Evolutionary conservation across 2,329 filamentous ascomycete species (phyloP).

Genomic region (Davidsoniella virescens): DNA sequence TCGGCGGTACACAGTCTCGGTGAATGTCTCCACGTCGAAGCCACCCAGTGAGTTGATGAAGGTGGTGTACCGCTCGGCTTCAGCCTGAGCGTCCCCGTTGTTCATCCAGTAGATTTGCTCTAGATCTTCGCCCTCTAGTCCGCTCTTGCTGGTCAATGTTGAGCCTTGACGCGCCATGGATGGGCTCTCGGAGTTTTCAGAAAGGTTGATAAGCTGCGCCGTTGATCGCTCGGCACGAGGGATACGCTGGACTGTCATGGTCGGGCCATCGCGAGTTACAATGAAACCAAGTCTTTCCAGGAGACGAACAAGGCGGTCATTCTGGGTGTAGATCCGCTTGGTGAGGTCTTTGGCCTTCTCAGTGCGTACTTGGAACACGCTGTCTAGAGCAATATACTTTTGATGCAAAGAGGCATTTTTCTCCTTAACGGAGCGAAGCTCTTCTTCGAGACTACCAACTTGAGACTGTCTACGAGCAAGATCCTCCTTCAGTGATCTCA

Average conservation of each 20-base stretch:
- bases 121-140: constrained; percentile 48
- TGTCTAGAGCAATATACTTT: constrained; percentile 33
- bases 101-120: constrained; percentile 73
- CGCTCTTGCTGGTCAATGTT: constrained; percentile 34
- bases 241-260: constrained; percentile 60
- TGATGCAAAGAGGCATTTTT: constrained; percentile 40
- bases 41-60: constrained; percentile 58
- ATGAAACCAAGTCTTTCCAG: constrained; percentile 78
- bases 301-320: constrained; percentile 66
- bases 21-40: constrained; percentile 73
- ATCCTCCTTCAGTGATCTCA: constrained; percentile 50
- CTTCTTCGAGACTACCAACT: constrained; percentile 58
- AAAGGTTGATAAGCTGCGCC: constrained; percentile 31
- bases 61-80: constrained; percentile 56
- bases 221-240: constrained; percentile 42
- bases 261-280: constrained; percentile 54
- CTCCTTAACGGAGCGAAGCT: constrained; percentile 51
- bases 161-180: constrained; percentile 38
- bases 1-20: constrained; percentile 72
- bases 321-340: constrained; percentile 65
- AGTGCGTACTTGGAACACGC: constrained; percentile 53
- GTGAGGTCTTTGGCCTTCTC: constrained; percentile 68
- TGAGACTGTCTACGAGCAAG: constrained; percentile 62
- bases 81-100: constrained; percentile 38
- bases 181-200: constrained; percentile 40